Evolutionary conservation across 2,329 filamentous ascomycete genomes (phyloP).

Genomic region (Trichoderma sp.): DNA sequence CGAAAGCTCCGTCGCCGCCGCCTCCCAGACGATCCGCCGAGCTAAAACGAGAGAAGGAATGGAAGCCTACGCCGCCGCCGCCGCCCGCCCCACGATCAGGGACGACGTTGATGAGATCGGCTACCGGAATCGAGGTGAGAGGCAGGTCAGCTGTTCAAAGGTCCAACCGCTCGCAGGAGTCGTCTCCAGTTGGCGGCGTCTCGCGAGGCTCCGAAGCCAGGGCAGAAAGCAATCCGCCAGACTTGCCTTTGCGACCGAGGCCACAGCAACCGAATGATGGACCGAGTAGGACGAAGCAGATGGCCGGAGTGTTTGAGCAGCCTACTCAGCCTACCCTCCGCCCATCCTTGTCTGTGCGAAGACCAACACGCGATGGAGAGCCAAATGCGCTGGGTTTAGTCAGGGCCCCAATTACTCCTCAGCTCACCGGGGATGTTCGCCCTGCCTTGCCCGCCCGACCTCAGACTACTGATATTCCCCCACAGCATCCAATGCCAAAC

Average conservation of each 20-base stretch:
- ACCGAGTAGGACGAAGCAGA: conserved; percentile 30
- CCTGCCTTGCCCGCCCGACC: conserved; percentile 56
- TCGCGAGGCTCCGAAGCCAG: conserved; percentile 65
- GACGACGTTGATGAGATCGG: conserved; percentile 50
- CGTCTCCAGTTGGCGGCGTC: conserved; percentile 85
- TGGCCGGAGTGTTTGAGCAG: conserved; percentile 43
- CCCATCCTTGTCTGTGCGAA: conserved; percentile 44
- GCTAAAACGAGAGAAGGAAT: conserved; percentile 52
- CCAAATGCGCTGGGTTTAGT: conserved; percentile 42
- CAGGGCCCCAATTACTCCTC: conserved; percentile 43
- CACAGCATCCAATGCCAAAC: conserved; percentile 25
- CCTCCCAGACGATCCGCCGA: conserved; percentile 65
- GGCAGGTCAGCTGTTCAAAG: conserved; percentile 23
- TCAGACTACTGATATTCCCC: conserved; percentile 34
- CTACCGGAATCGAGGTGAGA: conserved; percentile 31
- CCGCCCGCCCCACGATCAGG: conserved; percentile 74
- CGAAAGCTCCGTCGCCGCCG: conserved; percentile 63
- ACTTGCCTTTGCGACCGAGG: conserved; percentile 53
- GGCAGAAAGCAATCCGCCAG: conserved; percentile 51
- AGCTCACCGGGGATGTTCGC: conserved; percentile 46
- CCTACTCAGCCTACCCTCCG: conserved; percentile 40
- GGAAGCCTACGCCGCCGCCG: conserved; percentile 59
- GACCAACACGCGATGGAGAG: conserved; percentile 50
- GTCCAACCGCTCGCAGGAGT: conserved; percentile 37
- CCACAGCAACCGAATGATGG: conserved; percentile 40